Conservation (phyloP, 2,329 filamentous ascomycete species). For the Xylariaceae sp. region DNA sequence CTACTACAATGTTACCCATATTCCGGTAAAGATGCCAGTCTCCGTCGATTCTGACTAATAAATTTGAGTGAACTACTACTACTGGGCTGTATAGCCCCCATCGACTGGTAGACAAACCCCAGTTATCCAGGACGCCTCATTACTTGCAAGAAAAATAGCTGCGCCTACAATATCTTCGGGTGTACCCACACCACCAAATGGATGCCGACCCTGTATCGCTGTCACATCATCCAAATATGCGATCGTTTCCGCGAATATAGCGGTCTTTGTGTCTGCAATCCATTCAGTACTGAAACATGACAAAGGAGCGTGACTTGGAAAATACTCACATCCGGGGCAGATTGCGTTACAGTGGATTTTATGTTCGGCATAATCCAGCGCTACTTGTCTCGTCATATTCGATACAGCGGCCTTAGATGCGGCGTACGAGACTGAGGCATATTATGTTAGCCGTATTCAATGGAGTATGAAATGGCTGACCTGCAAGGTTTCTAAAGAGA, state of each 20-base stretch:
- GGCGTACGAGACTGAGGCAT: too few relatives aligned
- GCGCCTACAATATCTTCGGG: constrained; percentile 19
- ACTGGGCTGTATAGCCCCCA: constrained; percentile 17
- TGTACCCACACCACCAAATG: constrained; percentile 12
- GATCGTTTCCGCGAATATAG: too few relatives aligned
- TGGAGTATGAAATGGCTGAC: too few relatives aligned
- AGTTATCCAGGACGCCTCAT: constrained; percentile 19
- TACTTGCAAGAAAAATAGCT: constrained; percentile 17
- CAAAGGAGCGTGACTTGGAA: too few relatives aligned
- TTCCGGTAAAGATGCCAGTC: too few relatives aligned
- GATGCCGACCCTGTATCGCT: constrained; percentile 7
- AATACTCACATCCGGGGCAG: too few relatives aligned
- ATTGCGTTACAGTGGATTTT: constrained; percentile 20
- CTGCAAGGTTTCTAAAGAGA: too few relatives aligned
- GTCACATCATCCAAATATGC: not conserved
- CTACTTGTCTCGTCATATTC: constrained; percentile 13
- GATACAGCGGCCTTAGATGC: constrained; percentile 12
- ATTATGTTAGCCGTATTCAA: too few relatives aligned
- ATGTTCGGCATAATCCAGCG: constrained; percentile 16
- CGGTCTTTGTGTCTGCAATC: too few relatives aligned
- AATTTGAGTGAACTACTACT: not conserved
- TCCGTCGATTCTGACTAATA: too few relatives aligned
- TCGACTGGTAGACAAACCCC: constrained; percentile 14
- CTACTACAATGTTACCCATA: too few relatives aligned
- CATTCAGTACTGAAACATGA: too few relatives aligned